Percentiles rank a stretch among this genome's conserved stretches.
Conservation (phyloP, 2,329 filamentous ascomycete species). For the Epichloe hybrida region DNA sequence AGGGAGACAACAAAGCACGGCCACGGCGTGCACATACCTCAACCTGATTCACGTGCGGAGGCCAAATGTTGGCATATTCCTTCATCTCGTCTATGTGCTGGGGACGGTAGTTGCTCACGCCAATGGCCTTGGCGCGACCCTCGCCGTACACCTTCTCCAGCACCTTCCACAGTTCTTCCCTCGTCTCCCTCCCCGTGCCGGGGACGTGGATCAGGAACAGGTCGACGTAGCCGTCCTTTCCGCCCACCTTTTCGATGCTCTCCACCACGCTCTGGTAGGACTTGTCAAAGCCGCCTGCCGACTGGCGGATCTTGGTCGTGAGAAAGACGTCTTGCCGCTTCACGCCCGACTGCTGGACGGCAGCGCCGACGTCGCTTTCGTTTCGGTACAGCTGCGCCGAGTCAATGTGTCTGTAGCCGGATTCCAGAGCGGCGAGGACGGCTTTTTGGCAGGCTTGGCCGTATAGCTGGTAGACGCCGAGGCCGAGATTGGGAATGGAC, state of each 20-base stretch:
- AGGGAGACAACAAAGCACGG: not conserved
- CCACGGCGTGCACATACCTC: slow-evolving; percentile 34
- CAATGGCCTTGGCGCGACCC: slow-evolving; percentile 50
- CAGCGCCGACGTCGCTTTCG: slow-evolving; percentile 51
- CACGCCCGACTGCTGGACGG: slow-evolving; percentile 42
- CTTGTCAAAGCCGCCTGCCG: slow-evolving; percentile 31
- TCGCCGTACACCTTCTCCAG: slow-evolving; percentile 47
- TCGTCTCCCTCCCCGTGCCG: slow-evolving; percentile 35
- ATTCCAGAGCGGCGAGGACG: slow-evolving; percentile 41
- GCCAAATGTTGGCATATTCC: slow-evolving; percentile 49
- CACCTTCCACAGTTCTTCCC: slow-evolving; percentile 52
- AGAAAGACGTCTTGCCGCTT: slow-evolving; percentile 49
- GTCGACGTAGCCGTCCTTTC: slow-evolving; percentile 50
- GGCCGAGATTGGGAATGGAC: slow-evolving; percentile 51
- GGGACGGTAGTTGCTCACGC: slow-evolving; percentile 60
- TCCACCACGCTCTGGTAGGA: slow-evolving; percentile 46
- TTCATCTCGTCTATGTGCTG: slow-evolving; percentile 57
- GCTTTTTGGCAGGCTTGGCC: slow-evolving; percentile 41
- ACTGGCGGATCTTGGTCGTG: slow-evolving; percentile 53
- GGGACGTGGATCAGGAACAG: slow-evolving; percentile 58
- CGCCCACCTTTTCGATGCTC: slow-evolving; percentile 49
- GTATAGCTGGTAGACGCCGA: slow-evolving; percentile 55
- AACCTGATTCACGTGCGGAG: slow-evolving; percentile 62
- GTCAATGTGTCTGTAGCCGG: slow-evolving; percentile 51
- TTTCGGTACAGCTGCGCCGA: slow-evolving; percentile 53